Conservation (phyloP, 371 early-diverging fungal genomes). For the Mucor sp. region DNA sequence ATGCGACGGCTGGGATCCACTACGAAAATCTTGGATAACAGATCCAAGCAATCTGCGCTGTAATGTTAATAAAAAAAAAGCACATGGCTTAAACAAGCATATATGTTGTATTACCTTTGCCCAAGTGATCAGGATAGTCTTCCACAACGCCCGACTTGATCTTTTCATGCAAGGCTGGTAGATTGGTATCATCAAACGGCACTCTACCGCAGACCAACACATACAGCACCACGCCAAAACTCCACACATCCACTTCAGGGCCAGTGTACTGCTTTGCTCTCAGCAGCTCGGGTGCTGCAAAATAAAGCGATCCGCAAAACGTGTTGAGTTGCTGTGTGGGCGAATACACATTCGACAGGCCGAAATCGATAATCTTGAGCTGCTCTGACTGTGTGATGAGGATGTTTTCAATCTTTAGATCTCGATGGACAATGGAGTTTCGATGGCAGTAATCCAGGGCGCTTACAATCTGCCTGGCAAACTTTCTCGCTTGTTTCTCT, state of each 20-base stretch:
- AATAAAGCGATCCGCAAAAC: constrained; percentile 86
- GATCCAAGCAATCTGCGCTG: constrained; percentile 60
- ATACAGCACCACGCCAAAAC: constrained; percentile 88
- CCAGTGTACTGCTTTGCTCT: constrained; percentile 82
- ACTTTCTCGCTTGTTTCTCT: constrained; percentile 70
- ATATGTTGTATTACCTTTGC: constrained; percentile 32
- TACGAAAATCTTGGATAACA: constrained; percentile 70
- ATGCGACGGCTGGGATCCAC: constrained; percentile 49
- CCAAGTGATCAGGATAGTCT: constrained; percentile 46
- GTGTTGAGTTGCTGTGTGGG: constrained; percentile 65
- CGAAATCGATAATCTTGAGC: constrained; percentile 85
- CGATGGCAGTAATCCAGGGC: constrained; percentile 72
- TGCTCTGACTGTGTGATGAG: constrained; percentile 59
- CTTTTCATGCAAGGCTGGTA: constrained; percentile 65
- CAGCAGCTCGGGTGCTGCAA: constrained; percentile 88
- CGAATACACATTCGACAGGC: constrained; percentile 83
- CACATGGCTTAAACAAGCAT: background rate
- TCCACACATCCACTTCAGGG: constrained; percentile 93
- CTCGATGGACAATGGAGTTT: constrained; percentile 77
- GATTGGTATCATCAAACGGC: constrained; percentile 83
- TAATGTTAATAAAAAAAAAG: background rate
- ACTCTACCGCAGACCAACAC: constrained; percentile 83
- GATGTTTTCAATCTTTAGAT: constrained; percentile 95
- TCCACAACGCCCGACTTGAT: constrained; percentile 60
- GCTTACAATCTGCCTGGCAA: constrained; percentile 81